Evolutionary conservation across 2,329 filamentous ascomycete species (phyloP), one percentile per base, ranked within the genome.

Genomic region (Fusarium mexicanum): DNA sequence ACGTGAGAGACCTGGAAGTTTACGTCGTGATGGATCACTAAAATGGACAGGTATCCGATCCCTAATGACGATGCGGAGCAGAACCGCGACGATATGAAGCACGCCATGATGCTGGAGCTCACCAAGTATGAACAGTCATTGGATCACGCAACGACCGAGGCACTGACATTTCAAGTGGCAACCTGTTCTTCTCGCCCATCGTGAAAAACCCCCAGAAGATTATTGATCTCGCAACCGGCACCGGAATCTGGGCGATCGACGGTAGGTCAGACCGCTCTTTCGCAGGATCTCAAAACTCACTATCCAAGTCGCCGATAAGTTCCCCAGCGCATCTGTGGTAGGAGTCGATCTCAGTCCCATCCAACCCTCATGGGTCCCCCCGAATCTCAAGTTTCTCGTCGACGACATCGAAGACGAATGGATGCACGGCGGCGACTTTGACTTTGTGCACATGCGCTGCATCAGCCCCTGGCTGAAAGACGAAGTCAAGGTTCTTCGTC

Each of bases 401-500:
- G 81, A 83, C 33, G 81, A 83, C 38, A 77, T 80, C 20, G 81
- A 90, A 72, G 84, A 87, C 58, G 83, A 86, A 1, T 91, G 89
- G 90, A 69, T 73, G 54, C 64, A 76, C 18, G 76, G 75, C 11
- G 35, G 53, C 0, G 65, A 65, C 31, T 76, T 69, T 58, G 76
- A 77, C 46, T 72, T 77, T 59, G 67, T 75, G 31, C 76, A 77
- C 7, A 73, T 77, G 75, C 76, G 76, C 5, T 77, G 75, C 17
- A 75, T 77, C 10, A 75, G 67, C 29, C 76, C 76, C 2, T 77
- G 72, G 71, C 13, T 77, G 0, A 77, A 77, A 1, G 75, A 76
- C 4, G 38, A 68, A 22, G 64, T 68, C 10, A 70, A 62, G 1
- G 59, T 77, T 3, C 64, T 77, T 4, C 63, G 65, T n/a, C 76